A percentile compares a stretch with the other conserved stretches of the same genome.
phyloP scores from a whole-genome alignment of 1,139 yeast species.

The Meyerozyma carpophila region DNA sequence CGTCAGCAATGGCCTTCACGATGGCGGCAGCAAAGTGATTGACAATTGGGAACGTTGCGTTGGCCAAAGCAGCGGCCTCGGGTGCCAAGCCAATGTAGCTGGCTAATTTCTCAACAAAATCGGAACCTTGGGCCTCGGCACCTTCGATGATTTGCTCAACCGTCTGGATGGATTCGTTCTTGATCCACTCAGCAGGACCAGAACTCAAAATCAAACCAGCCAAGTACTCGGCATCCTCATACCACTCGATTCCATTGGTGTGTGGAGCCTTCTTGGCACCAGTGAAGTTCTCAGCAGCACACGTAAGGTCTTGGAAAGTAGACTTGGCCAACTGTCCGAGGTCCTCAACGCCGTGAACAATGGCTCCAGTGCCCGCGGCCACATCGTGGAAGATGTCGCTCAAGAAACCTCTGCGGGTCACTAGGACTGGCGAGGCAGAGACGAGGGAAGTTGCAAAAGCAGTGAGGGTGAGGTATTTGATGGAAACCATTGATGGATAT shows the following conservation, averaged over 20 bases:
- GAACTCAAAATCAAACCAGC: not conserved
- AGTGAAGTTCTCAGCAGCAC: not conserved
- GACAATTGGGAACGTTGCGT: not conserved
- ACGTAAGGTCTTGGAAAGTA: not conserved
- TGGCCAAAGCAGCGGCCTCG: not conserved
- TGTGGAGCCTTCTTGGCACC: not conserved
- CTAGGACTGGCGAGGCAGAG: not conserved
- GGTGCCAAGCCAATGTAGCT: not conserved
- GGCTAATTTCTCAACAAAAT: not conserved
- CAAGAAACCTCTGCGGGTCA: not conserved
- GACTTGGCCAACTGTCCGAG: not conserved
- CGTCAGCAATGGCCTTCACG: not conserved
- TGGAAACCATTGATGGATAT: not conserved
- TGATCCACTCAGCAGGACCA: not conserved
- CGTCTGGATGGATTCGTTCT: not conserved
- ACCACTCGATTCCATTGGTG: slow-evolving; percentile 1
- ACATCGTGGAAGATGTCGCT: not conserved
- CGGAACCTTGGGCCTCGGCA: not conserved
- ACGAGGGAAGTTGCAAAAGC: not conserved
- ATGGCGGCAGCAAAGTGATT: not conserved
- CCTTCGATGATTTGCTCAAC: not conserved
- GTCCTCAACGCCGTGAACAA: not conserved
- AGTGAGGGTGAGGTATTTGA: not conserved
- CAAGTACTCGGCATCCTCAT: slow-evolving; percentile 1
- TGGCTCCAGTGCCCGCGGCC: not conserved